Percentiles rank a stretch among this genome's conserved stretches.
Conservation (phyloP, 1,139 yeast genomes). For the Hyphopichia pseudoburtonii region DNA sequence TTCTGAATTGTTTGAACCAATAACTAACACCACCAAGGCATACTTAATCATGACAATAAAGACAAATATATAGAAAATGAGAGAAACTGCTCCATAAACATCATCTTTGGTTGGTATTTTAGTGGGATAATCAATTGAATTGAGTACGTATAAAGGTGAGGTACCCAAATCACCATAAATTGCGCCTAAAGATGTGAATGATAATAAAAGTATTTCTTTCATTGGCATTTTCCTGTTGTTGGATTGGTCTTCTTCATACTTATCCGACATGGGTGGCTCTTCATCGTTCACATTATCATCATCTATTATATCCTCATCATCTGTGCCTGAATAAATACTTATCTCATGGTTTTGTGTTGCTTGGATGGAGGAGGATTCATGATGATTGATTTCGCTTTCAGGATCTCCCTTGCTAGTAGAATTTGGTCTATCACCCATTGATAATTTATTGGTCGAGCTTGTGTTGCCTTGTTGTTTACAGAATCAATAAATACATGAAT, state of each 20-base stretch:
- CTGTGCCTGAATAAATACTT: too few species aligned
- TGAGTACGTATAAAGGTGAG: constrained; percentile 54
- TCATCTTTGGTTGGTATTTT: constrained; percentile 35
- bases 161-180: constrained; percentile 65
- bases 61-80: constrained; percentile 56
- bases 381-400: too few species aligned
- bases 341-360: too few species aligned
- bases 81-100: constrained; percentile 51
- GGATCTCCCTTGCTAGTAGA: too few species aligned
- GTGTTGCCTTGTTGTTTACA: too few species aligned
- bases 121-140: constrained; percentile 40
- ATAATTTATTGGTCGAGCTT: too few species aligned
- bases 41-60: constrained; percentile 54
- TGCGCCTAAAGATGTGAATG: constrained; percentile 50
- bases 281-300: too few species aligned
- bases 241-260: not conserved
- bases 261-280: too few species aligned
- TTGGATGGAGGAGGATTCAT: not conserved
- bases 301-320: not conserved
- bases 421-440: too few species aligned
- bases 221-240: constrained; percentile 19
- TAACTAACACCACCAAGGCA: constrained; percentile 42
- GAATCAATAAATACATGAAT: too few species aligned
- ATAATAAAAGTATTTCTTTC: constrained; percentile 22
- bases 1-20: constrained; percentile 58